Evolutionary conservation across 2,329 filamentous ascomycete genomes (phyloP).

Genomic region (Endocalyx cinctus): DNA sequence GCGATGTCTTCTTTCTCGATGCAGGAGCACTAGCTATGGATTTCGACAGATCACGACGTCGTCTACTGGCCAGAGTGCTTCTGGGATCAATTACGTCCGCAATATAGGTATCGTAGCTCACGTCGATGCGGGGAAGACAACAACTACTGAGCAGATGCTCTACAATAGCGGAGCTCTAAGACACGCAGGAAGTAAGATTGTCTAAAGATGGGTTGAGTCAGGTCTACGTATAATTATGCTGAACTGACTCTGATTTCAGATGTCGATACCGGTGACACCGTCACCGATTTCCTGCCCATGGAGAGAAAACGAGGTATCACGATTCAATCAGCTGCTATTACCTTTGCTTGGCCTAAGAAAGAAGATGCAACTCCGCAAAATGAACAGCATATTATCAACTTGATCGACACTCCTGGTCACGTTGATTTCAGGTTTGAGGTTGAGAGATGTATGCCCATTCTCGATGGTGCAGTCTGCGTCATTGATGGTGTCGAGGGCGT

Average conservation of each 20-base stretch:
- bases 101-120: constrained; percentile 99
- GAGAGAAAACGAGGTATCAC: constrained; percentile 92
- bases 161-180: constrained; percentile 90
- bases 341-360: constrained; percentile 76
- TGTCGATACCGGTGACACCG: constrained; percentile 93
- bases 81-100: constrained; percentile 59
- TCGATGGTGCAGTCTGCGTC: constrained; percentile 90
- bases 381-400: constrained; percentile 59
- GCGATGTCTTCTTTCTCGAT: constrained; percentile 9
- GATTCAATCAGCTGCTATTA: constrained; percentile 95
- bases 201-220: no score
- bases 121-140: constrained; percentile 98
- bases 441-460: constrained; percentile 77
- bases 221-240: background rate
- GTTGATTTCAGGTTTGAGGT: constrained; percentile 98
- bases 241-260: constrained; percentile 42
- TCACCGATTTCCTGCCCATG: constrained; percentile 92
- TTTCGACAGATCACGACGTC: constrained; percentile 14
- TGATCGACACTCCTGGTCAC: constrained; percentile 95
- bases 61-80: constrained; percentile 24
- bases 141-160: constrained; percentile 97
- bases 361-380: constrained; percentile 26
- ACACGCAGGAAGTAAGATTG: constrained; percentile 64
- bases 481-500: constrained; percentile 90
- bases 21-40: constrained; percentile 4